Conservation (phyloP, 306 rosid genomes). For the Cotoneaster glaucophyllus region DNA sequence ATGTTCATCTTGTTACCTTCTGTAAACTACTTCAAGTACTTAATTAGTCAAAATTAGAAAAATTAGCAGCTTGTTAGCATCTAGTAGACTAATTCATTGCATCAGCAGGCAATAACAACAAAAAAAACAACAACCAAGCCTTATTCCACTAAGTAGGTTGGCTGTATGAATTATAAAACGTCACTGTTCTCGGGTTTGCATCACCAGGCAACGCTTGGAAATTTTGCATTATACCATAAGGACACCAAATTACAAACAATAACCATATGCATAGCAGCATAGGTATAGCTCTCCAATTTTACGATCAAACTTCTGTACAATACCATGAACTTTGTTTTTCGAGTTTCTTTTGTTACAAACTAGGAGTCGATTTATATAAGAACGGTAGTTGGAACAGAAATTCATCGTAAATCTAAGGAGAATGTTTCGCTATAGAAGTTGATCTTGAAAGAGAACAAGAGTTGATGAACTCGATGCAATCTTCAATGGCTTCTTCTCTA, state of each 20-base stretch:
- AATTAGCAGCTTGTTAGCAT: not conserved
- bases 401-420: conserved; percentile 2
- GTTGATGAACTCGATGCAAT: conserved; percentile 83
- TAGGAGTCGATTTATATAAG: not conserved
- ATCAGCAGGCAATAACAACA: too few relatives aligned
- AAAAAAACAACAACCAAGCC: too few relatives aligned
- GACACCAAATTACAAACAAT: not conserved
- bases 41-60: not conserved
- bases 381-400: not conserved
- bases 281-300: not conserved
- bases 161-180: too few relatives aligned
- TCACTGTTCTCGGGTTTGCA: too few relatives aligned
- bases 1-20: not conserved
- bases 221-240: not conserved
- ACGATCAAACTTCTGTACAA: not conserved
- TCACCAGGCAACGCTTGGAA: not conserved
- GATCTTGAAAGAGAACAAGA: conserved; percentile 58
- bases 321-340: not conserved
- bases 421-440: conserved; percentile 31
- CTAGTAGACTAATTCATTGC: not conserved
- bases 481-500: conserved; percentile 70
- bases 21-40: not conserved
- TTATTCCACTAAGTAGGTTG: too few relatives aligned
- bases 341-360: not conserved
- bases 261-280: not conserved